Base-by-base conservation (phyloP, 768 basidiomycete genomes). In the Agrocybe chaxingu region DNA sequence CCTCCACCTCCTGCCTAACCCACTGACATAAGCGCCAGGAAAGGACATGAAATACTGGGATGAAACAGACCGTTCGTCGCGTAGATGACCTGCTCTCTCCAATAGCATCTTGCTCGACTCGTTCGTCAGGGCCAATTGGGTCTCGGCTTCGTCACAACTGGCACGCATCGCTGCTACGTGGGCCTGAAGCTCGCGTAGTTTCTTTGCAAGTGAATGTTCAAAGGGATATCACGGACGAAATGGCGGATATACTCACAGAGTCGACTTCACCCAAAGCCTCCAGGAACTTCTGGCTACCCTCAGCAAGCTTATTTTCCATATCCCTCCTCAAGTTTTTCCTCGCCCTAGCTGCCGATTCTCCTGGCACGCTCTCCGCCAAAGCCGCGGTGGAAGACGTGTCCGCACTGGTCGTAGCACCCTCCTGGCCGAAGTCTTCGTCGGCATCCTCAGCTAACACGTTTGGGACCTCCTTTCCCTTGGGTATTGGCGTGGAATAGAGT, bases 201-300 rank as follows among this genome's bases (percentile, higher is more conserved):
- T 95, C 96, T 99, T 54, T 18, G 46, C 40, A 38, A 50, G 31
- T 10, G 31, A 24, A 29, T 37, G 12, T 45, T n/a, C n/a, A 35
- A 41, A 19, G 54, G 42, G 19, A 44, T 43, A 44, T 38, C 35
- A 47, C 13, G 53, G 42, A 41, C 36, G 16, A 29, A 44, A 34
- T 18, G 39, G 19, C 13, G 39, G 9, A 45, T 29, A 45, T 54
- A 79, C 90, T 57, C 65, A 96, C 96, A 70, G 90, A 78, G 71
- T 98, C 90, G 33, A 98, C 92, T 57, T 93, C 85, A 16, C 84
- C 84, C 55, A 98, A 87, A 0, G 89, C 92, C 24, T 79, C 77
- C 48, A 98, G 65, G 65, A 99, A 97, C 55, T 82, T 80, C 41
- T 78, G 77, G 57, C 92, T 94, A 4, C 91, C 91, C 47, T 88